Percentiles rank a stretch among this genome's conserved stretches.
Evolutionary conservation across 805 yeast species (phyloP).

Genomic region (Teunomyces barrocoloradensis): DNA sequence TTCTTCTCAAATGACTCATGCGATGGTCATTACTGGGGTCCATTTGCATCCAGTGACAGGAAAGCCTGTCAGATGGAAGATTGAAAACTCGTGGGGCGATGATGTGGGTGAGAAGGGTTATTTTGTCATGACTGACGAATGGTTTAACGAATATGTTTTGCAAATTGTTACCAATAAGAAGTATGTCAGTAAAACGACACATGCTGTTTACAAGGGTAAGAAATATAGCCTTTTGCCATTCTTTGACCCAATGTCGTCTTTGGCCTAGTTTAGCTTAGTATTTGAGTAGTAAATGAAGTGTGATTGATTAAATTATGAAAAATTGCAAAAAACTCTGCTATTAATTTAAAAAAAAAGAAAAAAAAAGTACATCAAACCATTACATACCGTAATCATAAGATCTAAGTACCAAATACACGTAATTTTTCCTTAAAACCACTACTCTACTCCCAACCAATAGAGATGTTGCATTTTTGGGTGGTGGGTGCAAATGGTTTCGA

Average conservation of each 20-base stretch:
- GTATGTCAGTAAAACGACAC: conserved; percentile 35
- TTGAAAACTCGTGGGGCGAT: conserved; percentile 45
- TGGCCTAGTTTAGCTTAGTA: conserved; percentile 23
- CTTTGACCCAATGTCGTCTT: conserved; percentile 45
- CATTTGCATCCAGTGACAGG: conserved; percentile 57
- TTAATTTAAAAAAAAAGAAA: background rate
- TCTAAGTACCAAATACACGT: too few species aligned
- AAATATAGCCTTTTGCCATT: conserved; percentile 34
- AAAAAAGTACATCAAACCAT: background rate
- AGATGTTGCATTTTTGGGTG: too few species aligned
- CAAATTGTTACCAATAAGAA: conserved; percentile 39
- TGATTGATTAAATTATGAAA: background rate
- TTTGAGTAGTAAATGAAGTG: background rate
- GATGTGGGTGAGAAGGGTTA: conserved; percentile 41
- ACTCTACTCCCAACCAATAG: too few species aligned
- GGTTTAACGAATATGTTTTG: conserved; percentile 44
- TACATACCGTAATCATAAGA: too few species aligned
- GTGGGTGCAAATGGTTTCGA: too few species aligned
- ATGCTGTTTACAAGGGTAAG: conserved; percentile 34
- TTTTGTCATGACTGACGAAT: conserved; percentile 42
- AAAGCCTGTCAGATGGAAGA: conserved; percentile 42
- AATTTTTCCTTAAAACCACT: too few species aligned
- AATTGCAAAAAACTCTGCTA: background rate
- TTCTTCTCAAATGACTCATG: conserved; percentile 83
- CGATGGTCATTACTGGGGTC: conserved; percentile 82